Base-by-base conservation (phyloP, 2,329 filamentous ascomycete species). In the Geosmithia putterillii region DNA sequence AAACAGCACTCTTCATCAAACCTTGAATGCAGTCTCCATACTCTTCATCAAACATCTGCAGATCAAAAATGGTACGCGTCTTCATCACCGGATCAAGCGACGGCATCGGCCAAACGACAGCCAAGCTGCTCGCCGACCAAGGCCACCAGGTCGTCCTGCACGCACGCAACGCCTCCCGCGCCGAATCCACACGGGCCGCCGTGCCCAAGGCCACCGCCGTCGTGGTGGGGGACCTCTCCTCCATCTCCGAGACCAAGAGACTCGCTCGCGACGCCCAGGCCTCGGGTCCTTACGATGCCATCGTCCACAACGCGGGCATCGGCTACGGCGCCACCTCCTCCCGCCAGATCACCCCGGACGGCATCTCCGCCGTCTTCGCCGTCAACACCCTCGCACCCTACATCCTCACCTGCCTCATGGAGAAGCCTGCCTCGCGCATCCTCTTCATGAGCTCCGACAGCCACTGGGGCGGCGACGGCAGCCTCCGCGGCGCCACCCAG, bases 51-150 rank as follows among this genome's bases (percentile, higher is more conserved):
- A n/a, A n/a, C n/a, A n/a, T n/a, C n/a, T n/a, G n/a, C n/a, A n/a
- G n/a, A n/a, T n/a, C n/a, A n/a, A 41, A 41, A 34, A 52, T 54
- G 52, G 50, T 43, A 18, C 51, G 51, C 18, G 48, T 54, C 38
- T 48, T 54, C 38, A 53, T 54, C 25, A 54, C 52, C 3, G 52
- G 52, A 6, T 53, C 52, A 21, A 48, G 49, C 20, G 52, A 54
- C n/a, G 52, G 52, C 36, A 49, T 54, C 28, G 52, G 51, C 42
- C 45, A 52, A 19, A 50, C 48, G 35, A 41, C 51, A 32, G 51
- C 52, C 28, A 50, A 50, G 19, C 51, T 52, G 25, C 51, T 54
- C 4, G 41, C 51, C 15, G 44, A 53, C 19, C 48, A 47, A 18
- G 48, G 47, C 18, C 47, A 54, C 39, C 44, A 45, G 12, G 52